These are phyloP conservation scores for Lentinula sp. DNA, from an alignment of 768 basidiomycete species.

Conservation along the genomic window DNA sequence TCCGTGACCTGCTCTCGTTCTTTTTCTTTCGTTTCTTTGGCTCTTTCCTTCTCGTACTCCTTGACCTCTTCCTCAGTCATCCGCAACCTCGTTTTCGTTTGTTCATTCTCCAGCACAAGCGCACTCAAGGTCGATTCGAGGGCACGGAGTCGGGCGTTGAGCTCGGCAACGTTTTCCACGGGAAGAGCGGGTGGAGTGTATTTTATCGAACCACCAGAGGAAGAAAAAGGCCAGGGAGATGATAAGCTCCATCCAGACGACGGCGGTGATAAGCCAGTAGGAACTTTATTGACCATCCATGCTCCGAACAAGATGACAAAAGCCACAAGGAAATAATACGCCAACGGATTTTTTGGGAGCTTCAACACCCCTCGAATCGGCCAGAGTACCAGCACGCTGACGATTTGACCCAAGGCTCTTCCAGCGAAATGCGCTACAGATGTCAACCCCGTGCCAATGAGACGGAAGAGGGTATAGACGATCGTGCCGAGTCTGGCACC, in stretches of 20 bases:
- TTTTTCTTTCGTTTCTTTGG: background rate
- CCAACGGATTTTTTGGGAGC: slow-evolving; percentile 14
- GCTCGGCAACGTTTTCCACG: slow-evolving; percentile 59
- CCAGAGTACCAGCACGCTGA: slow-evolving; percentile 42
- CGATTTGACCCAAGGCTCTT: slow-evolving; percentile 39
- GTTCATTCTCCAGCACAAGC: slow-evolving; percentile 51
- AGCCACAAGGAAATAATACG: slow-evolving; percentile 32
- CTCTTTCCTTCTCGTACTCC: background rate
- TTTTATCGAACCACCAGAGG: slow-evolving; percentile 24
- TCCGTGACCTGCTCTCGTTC: background rate
- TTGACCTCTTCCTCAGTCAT: too few relatives aligned
- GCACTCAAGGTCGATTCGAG: slow-evolving; percentile 61
- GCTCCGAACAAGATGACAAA: slow-evolving; percentile 33
- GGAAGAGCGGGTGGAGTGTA: slow-evolving; percentile 56
- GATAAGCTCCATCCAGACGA: background rate
- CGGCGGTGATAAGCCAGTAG: slow-evolving; percentile 14
- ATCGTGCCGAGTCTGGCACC: slow-evolving; percentile 38
- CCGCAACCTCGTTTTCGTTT: slow-evolving; percentile 30
- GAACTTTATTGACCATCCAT: slow-evolving; percentile 35
- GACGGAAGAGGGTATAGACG: slow-evolving; percentile 22
- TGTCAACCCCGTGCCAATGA: slow-evolving; percentile 14
- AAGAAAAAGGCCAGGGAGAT: slow-evolving; percentile 11
- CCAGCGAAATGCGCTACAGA: slow-evolving; percentile 37
- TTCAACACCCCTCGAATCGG: slow-evolving; percentile 36
- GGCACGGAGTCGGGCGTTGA: slow-evolving; percentile 53